These are phyloP conservation scores for Suillus subaureus DNA, from an alignment of 768 basidiomycete genomes.

Conservation along the genomic window DNA sequence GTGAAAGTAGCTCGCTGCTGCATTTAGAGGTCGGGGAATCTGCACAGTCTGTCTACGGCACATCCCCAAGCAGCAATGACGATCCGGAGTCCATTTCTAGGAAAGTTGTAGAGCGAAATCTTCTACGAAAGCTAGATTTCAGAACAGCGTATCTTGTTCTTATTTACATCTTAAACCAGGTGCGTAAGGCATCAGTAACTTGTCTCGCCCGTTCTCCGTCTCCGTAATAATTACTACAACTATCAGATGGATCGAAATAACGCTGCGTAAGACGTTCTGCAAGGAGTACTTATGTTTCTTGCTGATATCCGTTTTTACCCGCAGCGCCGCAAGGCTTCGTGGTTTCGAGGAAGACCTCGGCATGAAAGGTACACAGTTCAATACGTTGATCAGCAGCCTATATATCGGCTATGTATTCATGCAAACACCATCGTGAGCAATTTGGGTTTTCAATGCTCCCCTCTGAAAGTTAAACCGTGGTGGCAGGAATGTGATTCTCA, in stretches of 20 bases:
- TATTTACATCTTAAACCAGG: slow-evolving; percentile 48
- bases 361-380: slow-evolving; percentile 61
- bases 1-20: not conserved
- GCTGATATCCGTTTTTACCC: not conserved
- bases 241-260: slow-evolving; percentile 73
- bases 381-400: slow-evolving; percentile 60
- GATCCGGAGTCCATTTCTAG: slow-evolving; percentile 17
- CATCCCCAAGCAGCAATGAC: not conserved
- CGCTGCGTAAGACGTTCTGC: slow-evolving; percentile 47
- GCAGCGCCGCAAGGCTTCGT: slow-evolving; percentile 68
- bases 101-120: slow-evolving; percentile 39
- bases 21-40: not conserved
- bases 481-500: slow-evolving; percentile 66
- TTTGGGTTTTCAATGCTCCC: not conserved
- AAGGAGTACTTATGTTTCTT: not conserved
- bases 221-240: too few species aligned
- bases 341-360: slow-evolving; percentile 58
- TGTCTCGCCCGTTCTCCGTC: not conserved
- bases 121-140: slow-evolving; percentile 41
- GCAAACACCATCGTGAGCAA: slow-evolving; percentile 66
- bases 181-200: slow-evolving; percentile 26
- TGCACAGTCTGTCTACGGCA: not conserved
- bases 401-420: slow-evolving; percentile 71
- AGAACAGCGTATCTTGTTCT: slow-evolving; percentile 45
- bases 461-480: not conserved